Conservation (phyloP, 257 asterid genomes). For the Solanum phureja region DNA sequence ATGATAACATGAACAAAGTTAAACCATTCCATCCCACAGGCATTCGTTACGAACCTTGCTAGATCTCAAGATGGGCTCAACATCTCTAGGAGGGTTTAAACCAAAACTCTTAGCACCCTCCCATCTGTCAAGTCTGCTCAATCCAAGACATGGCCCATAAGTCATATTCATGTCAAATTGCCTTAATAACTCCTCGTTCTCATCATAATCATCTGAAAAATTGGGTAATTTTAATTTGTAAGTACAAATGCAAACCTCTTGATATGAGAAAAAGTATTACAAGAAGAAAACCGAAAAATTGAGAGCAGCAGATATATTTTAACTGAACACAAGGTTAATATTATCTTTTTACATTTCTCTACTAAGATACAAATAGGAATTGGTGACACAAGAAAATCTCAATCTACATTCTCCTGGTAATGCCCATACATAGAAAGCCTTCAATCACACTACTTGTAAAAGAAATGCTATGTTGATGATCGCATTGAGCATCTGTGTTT, state of each 20-base stretch:
- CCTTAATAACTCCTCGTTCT: constrained; percentile 6
- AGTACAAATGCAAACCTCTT: background rate
- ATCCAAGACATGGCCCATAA: constrained; percentile 19
- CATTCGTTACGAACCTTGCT: background rate
- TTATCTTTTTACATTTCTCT: no score
- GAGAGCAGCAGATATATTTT: no score
- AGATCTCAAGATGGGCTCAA: background rate
- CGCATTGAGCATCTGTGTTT: no score
- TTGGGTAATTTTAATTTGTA: background rate
- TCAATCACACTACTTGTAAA: no score
- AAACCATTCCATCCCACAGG: constrained; percentile 2
- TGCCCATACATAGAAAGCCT: no score
- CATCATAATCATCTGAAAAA: constrained; percentile 3
- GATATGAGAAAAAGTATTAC: background rate
- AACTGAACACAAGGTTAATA: no score
- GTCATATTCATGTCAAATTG: constrained; percentile 18
- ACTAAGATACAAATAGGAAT: no score
- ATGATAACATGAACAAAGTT: background rate
- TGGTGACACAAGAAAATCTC: no score
- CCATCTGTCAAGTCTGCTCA: constrained; percentile 19
- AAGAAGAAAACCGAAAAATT: background rate
- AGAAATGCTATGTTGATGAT: no score
- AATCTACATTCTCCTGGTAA: no score
- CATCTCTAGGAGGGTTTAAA: constrained; percentile 14
- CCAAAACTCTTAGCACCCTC: constrained; percentile 12